A percentile compares a stretch with the other conserved stretches of the same genome.
These are phyloP conservation scores for Solanum sejunctum DNA, from an alignment of 257 asterid species.

Conservation along the genomic window DNA sequence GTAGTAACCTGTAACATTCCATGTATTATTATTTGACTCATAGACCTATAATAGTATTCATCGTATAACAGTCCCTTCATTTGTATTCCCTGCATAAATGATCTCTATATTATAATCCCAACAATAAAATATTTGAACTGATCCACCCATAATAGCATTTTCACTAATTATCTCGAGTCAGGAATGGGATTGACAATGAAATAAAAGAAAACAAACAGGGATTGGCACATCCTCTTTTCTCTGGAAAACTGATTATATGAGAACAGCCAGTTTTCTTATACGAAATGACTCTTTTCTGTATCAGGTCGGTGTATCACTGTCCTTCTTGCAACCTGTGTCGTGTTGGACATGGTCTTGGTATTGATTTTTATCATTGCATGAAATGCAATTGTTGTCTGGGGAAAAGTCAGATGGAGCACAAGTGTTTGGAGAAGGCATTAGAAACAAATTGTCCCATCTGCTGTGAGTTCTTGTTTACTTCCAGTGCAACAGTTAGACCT, in stretches of 20 bases:
- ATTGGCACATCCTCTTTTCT: background rate
- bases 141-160: background rate
- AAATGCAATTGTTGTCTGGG: constrained; percentile 40
- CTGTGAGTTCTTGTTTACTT: constrained; percentile 36
- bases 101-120: background rate
- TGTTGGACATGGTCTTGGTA: constrained; percentile 35
- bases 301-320: constrained; percentile 34
- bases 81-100: background rate
- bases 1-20: background rate
- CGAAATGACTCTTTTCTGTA: background rate
- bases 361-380: constrained; percentile 37
- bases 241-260: background rate
- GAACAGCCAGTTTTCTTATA: background rate
- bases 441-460: constrained; percentile 41
- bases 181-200: background rate
- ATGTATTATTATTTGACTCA: background rate
- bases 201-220: background rate
- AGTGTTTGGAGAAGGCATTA: constrained; percentile 34
- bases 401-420: constrained; percentile 20
- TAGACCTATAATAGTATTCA: background rate
- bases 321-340: constrained; percentile 45
- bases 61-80: background rate
- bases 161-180: background rate
- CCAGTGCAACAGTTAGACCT: constrained; percentile 26
- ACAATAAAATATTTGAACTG: background rate